Conservation (phyloP, 768 basidiomycete species). For the Hygrocybe punicea region DNA sequence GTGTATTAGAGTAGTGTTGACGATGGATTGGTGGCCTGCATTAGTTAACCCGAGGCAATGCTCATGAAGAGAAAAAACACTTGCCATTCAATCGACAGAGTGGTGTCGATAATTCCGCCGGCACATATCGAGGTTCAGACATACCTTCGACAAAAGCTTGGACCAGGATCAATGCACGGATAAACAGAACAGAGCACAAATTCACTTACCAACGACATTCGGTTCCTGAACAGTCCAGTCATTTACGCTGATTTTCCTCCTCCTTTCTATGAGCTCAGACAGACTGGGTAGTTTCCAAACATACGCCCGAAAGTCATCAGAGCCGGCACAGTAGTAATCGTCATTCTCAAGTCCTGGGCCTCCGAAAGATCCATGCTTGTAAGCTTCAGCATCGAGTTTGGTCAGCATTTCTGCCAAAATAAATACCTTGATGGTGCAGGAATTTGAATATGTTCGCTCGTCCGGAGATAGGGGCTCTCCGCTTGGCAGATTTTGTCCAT, state of each 20-base stretch:
- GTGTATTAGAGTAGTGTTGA: conserved; percentile 72
- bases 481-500: conserved; percentile 52
- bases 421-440: conserved; percentile 75
- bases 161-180: too few species aligned
- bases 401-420: background rate
- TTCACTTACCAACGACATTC: conserved; percentile 38
- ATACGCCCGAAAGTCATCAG: conserved; percentile 79
- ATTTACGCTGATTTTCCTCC: conserved; percentile 43
- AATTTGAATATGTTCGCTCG: conserved; percentile 61
- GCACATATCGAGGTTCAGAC: conserved; percentile 48
- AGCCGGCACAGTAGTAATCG: conserved; percentile 67
- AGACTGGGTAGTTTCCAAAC: conserved; percentile 70
- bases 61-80: background rate
- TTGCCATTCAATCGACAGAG: conserved; percentile 57
- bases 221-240: conserved; percentile 45
- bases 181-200: too few species aligned
- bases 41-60: background rate
- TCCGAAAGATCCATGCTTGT: conserved; percentile 75
- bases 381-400: background rate
- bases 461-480: conserved; percentile 47
- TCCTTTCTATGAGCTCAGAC: conserved; percentile 39
- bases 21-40: conserved; percentile 70
- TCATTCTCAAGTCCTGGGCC: conserved; percentile 52
- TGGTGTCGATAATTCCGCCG: conserved; percentile 61
- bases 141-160: conserved; percentile 47